Base-by-base conservation (phyloP, 164 flowering plant species). In the Cinnamomum micranthum region DNA sequence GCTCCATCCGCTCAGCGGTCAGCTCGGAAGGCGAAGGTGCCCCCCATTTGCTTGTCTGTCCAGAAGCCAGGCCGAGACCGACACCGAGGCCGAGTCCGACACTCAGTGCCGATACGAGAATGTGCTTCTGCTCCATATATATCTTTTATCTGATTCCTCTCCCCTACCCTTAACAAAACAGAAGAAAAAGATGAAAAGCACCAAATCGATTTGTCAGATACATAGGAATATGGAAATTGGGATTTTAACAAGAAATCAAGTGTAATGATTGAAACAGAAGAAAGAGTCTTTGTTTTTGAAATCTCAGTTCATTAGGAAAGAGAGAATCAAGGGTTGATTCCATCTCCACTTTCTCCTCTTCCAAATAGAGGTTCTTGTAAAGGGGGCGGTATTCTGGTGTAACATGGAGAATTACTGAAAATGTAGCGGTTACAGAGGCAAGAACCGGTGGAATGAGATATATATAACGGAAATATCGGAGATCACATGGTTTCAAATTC, bases 51-150 rank as follows among this genome's bases (percentile, higher is more conserved):
- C 84, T 75, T 6, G 86, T 81, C 74, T 85, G 88, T 35, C 95
- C 94, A 4, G 97, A 88, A 12, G 96, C 97, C 83, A 92, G 79
- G 6, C 97, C 94, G 3, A 92, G 77, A 35, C 97, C 99, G 2
- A 93, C 89, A 9, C 99, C 99, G 0, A 95, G 91, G 25, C 99
- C 97, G 6, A 90, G 81, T 3, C 97, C 99, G 0, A 93, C 91
- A 6, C 97, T 78, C 83, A 95, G 78, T 52, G 99, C 99, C 41
- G 99, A 95, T 82, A 91, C 76, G 78, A 90, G 24, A 69, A 90
- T 27, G 60, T 88, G 83, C 75, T 91, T 95, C 73, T 85, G 84
- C 27, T 94, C 97, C 98, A 95, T 95, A 9, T 60, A 55, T 35
- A 58, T 19, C 65, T 17, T 25, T 63, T 50, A 15, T n/a, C 58